Base-by-base conservation (phyloP, 192 early-diverging fungal genomes). In the Rhizophagus prolifer region DNA sequence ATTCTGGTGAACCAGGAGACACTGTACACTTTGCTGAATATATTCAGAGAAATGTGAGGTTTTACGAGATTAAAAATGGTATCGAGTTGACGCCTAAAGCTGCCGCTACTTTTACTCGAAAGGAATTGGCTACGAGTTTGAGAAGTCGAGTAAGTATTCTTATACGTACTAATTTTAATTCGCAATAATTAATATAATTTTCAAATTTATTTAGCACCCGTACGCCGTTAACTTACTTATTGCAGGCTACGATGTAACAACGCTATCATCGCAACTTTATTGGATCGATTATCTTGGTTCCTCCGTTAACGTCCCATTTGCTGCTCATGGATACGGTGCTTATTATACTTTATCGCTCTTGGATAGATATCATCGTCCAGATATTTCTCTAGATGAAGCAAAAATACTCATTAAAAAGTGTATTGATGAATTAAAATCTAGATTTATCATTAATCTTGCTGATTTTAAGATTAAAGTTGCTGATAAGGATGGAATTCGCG, bases 1-100 rank as follows among this genome's bases (percentile, higher is more conserved):
- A 92, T 76, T 85, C 91, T 38, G 97, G 97, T 72, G 96, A 95
- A 84, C 86, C 93, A 6, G 96, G 96, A 65, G 97, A 99, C 80
- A 93, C 94, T 8, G 91, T 92, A 30, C 91, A 96, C 76, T 99
- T 97, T 87, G 91, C 95, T 38, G 97, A 99, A 85, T 99, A 94
- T 83, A 93, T 99, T 77, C 94, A 97, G 81, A 86, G 92, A 74
- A 99, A 97, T 79, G 88, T 95, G 71, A 90, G 92, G 82, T 88
- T 99, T 21, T 95, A 95, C 81, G 91, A 91, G 67, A 94, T 98
- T 76, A 89, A 91, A 64, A 94, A 97, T 81, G 91, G 92, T 44
- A 89, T 94, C 68, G 92, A 94, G 70, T 83, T 99, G 78, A 86
- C 89, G 64, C 88, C 94, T 5, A 86, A 87, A 54, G 94, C 93